phyloP scores from a whole-genome alignment of 169 alveolate species.

The Cryptosporidium canis region DNA sequence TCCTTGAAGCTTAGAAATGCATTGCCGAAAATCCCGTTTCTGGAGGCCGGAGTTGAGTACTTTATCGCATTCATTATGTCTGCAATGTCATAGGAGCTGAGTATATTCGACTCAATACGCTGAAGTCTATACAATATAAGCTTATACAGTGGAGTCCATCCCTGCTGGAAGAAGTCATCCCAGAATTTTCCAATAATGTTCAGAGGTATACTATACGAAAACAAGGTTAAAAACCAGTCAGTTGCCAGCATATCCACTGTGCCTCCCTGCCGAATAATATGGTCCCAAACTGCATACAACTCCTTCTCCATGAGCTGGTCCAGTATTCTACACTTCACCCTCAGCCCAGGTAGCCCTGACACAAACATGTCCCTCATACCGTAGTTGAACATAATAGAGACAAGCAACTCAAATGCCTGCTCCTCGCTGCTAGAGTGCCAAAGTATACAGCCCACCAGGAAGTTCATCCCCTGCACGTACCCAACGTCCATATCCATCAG shows the following conservation, averaged over 20 bases:
- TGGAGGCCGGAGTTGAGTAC: constrained; percentile 59
- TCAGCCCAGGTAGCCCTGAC: constrained; percentile 45
- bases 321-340: constrained; percentile 24
- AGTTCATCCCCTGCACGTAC: constrained; percentile 89
- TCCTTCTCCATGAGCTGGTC: constrained; percentile 43
- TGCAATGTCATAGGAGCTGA: constrained; percentile 61
- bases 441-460: constrained; percentile 84
- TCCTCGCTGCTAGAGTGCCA: constrained; percentile 86
- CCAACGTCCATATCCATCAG: constrained; percentile 77
- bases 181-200: constrained; percentile 76
- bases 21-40: constrained; percentile 55
- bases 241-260: constrained; percentile 83
- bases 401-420: constrained; percentile 82
- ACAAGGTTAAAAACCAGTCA: constrained; percentile 85
- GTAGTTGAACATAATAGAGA: constrained; percentile 81
- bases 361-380: constrained; percentile 84
- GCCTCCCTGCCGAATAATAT: constrained; percentile 75
- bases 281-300: constrained; percentile 22
- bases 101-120: constrained; percentile 65
- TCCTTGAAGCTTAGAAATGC: constrained; percentile 10
- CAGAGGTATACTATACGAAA: constrained; percentile 82
- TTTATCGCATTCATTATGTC: constrained; percentile 74
- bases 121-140: constrained; percentile 78
- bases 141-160: constrained; percentile 82
- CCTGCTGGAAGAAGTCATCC: constrained; percentile 84